Conservation (phyloP, 2,329 filamentous ascomycete genomes). For the Cordyceps fumosorosea region DNA sequence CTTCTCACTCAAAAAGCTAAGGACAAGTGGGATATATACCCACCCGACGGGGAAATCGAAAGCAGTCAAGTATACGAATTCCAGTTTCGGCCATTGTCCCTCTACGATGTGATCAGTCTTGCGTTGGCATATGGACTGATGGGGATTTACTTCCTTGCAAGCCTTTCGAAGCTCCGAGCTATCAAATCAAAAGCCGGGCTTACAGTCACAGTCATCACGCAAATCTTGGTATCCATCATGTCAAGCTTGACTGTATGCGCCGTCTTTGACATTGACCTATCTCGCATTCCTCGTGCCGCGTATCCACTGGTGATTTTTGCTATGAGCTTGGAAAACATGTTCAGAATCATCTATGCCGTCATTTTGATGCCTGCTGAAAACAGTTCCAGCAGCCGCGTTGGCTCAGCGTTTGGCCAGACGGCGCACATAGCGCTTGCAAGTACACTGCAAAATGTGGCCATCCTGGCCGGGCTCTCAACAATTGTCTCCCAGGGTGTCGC, state of each 20-base stretch:
- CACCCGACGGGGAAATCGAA: conserved; percentile 46
- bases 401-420: conserved; percentile 67
- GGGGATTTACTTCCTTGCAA: conserved; percentile 58
- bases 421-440: conserved; percentile 63
- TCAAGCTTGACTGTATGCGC: conserved; percentile 77
- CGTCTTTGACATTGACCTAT: conserved; percentile 67
- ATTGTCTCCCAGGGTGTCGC: conserved; percentile 64
- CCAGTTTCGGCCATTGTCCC: conserved; percentile 67
- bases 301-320: conserved; percentile 73
- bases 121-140: conserved; percentile 59
- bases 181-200: conserved; percentile 71
- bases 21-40: conserved; percentile 59
- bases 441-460: conserved; percentile 60
- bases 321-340: conserved; percentile 73
- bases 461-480: conserved; percentile 59
- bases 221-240: conserved; percentile 66
- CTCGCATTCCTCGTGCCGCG: conserved; percentile 64
- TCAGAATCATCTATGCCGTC: conserved; percentile 71
- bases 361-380: conserved; percentile 64
- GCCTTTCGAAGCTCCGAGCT: conserved; percentile 62
- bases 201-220: conserved; percentile 61
- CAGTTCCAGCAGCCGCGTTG: conserved; percentile 61
- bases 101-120: conserved; percentile 57
- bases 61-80: conserved; percentile 67
- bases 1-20: conserved; percentile 42